These are phyloP conservation scores for Backusella parvicylindrica DNA, from an alignment of 192 early-diverging fungal genomes.

Conservation along the genomic window DNA sequence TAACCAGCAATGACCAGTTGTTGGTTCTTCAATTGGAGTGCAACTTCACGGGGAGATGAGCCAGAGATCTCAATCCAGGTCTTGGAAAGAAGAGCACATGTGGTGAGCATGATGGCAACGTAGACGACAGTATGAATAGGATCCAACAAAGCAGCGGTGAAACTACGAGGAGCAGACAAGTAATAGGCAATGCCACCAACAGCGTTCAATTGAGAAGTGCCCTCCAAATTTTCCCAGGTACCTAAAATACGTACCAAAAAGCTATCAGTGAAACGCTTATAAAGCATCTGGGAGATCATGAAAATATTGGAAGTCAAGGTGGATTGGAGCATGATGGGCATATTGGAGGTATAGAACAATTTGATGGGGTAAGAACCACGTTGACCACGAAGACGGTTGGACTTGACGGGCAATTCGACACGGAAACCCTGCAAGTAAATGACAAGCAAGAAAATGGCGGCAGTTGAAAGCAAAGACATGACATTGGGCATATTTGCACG, in stretches of 20 bases:
- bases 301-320: constrained; percentile 96
- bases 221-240: constrained; percentile 96
- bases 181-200: constrained; percentile 95
- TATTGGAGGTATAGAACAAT: constrained; percentile 99
- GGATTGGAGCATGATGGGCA: constrained; percentile 99
- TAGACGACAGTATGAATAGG: constrained; percentile 96
- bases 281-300: constrained; percentile 98
- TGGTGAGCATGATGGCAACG: constrained; percentile 89
- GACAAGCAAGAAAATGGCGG: constrained; percentile 81
- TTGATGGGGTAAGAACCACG: constrained; percentile 98
- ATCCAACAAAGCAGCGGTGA: constrained; percentile 81
- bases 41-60: constrained; percentile 96
- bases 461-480: constrained; percentile 90
- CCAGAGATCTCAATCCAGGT: constrained; percentile 99
- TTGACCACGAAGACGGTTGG: constrained; percentile 92
- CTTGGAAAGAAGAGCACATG: constrained; percentile 95
- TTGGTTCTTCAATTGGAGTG: constrained; percentile 97
- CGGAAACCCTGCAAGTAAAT: constrained; percentile 99
- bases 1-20: constrained; percentile 92
- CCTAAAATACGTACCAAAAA: constrained; percentile 90
- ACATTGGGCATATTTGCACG: constrained; percentile 83
- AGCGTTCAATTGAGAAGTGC: constrained; percentile 93
- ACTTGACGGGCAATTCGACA: constrained; percentile 99
- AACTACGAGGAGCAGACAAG: constrained; percentile 92
- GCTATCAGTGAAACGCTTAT: constrained; percentile 97